phyloP scores from a whole-genome alignment of 225 moss, liverwort and hornwort species.

The Polytrichum commune region DNA sequence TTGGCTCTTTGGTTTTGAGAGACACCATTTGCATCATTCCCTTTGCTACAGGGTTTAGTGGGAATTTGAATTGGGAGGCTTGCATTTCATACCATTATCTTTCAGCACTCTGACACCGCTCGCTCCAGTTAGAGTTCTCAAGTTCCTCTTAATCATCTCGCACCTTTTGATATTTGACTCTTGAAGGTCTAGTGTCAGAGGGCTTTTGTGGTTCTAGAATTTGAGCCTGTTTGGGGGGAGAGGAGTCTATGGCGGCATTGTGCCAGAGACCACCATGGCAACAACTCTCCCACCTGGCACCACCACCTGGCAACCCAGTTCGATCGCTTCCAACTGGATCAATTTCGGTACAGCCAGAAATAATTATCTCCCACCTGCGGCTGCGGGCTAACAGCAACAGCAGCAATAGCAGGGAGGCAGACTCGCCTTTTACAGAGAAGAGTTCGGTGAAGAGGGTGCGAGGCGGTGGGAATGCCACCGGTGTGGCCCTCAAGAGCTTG shows the following conservation, averaged over 20 bases:
- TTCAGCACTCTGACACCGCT: slow-evolving; percentile 18
- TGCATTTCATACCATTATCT: too few relatives aligned
- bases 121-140: too few relatives aligned
- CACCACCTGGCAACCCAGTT: slow-evolving; percentile 3
- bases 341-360: neutral
- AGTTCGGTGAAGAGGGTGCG: slow-evolving; percentile 36
- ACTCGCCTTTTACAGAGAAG: slow-evolving; percentile 61
- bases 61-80: too few relatives aligned
- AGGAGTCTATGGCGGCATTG: slow-evolving; percentile 37
- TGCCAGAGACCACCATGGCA: slow-evolving; percentile 41
- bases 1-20: too few relatives aligned
- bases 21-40: too few relatives aligned
- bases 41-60: too few relatives aligned
- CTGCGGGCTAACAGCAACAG: slow-evolving; percentile 17
- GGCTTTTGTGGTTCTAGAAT: too few relatives aligned
- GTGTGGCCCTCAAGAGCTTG: slow-evolving; percentile 19
- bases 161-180: too few relatives aligned
- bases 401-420: slow-evolving; percentile 23
- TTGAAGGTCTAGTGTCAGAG: too few relatives aligned
- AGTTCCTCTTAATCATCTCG: too few relatives aligned
- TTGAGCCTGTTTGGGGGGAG: neutral
- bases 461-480: slow-evolving; percentile 34
- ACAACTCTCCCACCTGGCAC: slow-evolving; percentile 18
- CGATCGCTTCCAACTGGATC: neutral
- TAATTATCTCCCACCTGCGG: neutral